These are phyloP conservation scores for Serendipita vermifera DNA, from an alignment of 768 basidiomycete genomes.

Conservation along the genomic window DNA sequence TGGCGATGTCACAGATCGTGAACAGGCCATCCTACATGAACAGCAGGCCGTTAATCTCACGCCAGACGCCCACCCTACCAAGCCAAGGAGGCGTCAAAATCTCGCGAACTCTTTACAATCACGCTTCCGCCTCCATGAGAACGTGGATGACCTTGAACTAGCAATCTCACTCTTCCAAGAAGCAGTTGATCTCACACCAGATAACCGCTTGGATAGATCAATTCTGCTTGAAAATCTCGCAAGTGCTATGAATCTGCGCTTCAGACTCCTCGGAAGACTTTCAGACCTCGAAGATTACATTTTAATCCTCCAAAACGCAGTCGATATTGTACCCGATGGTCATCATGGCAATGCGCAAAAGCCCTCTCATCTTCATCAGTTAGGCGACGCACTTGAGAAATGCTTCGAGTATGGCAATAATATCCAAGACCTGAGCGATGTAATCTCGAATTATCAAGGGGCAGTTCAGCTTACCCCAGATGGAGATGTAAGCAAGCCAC, in stretches of 20 bases:
- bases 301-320: not conserved
- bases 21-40: conserved; percentile 9
- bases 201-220: conserved; percentile 11
- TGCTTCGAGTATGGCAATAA: too few relatives aligned
- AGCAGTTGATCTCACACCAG: conserved; percentile 12
- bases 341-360: conserved; percentile 15
- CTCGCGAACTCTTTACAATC: not conserved
- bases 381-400: too few relatives aligned
- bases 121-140: conserved; percentile 13
- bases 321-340: conserved; percentile 10
- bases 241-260: conserved; percentile 2
- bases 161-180: not conserved
- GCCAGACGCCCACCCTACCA: conserved; percentile 13
- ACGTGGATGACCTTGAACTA: conserved; percentile 9
- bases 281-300: conserved; percentile 12
- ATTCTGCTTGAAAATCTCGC: conserved; percentile 12
- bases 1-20: conserved; percentile 10
- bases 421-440: too few relatives aligned
- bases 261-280: conserved; percentile 11
- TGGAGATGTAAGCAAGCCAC: too few relatives aligned
- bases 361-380: too few relatives aligned
- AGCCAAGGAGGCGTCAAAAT: conserved; percentile 10
- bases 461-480: too few relatives aligned
- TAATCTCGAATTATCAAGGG: too few relatives aligned
- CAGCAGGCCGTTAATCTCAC: conserved; percentile 10